Percentiles rank a stretch among this genome's conserved stretches.
Evolutionary conservation across 768 basidiomycete genomes (phyloP).

Genomic region (Leccinellum rugosiceps): DNA sequence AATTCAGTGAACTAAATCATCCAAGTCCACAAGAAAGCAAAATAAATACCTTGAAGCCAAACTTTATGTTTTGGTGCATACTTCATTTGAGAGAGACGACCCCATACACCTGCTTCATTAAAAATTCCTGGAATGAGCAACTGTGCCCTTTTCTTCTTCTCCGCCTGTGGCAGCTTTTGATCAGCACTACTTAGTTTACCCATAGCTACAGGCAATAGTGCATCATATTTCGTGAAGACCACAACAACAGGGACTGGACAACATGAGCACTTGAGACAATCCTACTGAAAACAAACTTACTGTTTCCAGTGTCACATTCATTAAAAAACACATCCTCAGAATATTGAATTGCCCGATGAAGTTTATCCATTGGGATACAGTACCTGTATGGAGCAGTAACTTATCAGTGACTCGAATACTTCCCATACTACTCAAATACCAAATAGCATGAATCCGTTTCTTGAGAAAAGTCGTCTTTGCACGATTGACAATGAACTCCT

Average conservation of each 20-base stretch:
- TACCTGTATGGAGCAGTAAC: not conserved
- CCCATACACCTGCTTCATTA: not conserved
- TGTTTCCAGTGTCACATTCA: not conserved
- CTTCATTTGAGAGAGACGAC: not conserved
- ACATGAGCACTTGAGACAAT: not conserved
- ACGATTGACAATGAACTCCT: not conserved
- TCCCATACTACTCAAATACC: not conserved
- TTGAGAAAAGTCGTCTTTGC: not conserved
- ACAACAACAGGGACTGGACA: not conserved
- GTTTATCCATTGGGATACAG: not conserved
- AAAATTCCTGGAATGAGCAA: not conserved
- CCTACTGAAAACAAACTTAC: not conserved
- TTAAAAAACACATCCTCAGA: not conserved
- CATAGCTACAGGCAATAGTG: not conserved
- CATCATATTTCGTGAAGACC: not conserved
- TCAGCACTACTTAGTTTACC: not conserved
- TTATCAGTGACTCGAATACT: not conserved
- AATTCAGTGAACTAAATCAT: not conserved
- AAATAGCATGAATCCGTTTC: not conserved
- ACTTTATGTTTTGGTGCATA: not conserved
- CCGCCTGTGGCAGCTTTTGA: not conserved
- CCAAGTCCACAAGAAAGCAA: not conserved
- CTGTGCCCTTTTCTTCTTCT: not conserved
- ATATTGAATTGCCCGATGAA: not conserved
- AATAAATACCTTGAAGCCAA: not conserved